Percentiles rank a stretch among this genome's conserved stretches.
Conservation (phyloP, 768 basidiomycete genomes). For the Hygrophoropsis aurantiaca region DNA sequence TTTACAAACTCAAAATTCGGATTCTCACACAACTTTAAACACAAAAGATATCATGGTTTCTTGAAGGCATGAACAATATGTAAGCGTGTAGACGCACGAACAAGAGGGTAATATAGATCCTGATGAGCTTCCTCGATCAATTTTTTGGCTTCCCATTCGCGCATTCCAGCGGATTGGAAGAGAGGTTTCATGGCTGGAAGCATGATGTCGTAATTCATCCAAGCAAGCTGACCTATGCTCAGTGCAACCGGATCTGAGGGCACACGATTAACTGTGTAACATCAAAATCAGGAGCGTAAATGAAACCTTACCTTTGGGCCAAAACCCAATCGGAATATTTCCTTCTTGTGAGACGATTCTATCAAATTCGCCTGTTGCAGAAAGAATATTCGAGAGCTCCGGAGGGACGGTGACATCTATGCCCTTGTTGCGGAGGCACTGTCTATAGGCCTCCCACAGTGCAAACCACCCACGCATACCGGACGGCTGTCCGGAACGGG, state of each 20-base stretch:
- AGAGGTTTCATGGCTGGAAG: constrained; percentile 63
- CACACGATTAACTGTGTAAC: constrained; percentile 7
- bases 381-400: constrained; percentile 50
- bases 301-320: constrained; percentile 53
- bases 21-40: too few species aligned
- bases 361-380: constrained; percentile 52
- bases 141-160: constrained; percentile 52
- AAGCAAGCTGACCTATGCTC: constrained; percentile 68
- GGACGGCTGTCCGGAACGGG: constrained; percentile 29
- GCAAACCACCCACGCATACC: constrained; percentile 60
- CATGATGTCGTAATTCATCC: constrained; percentile 71
- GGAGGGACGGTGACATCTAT: constrained; percentile 61
- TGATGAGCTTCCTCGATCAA: constrained; percentile 63
- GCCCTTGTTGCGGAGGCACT: constrained; percentile 49
- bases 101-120: constrained; percentile 62
- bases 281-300: constrained; percentile 6
- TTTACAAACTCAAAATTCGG: constrained; percentile 20
- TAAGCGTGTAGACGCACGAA: constrained; percentile 49
- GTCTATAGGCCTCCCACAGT: constrained; percentile 62
- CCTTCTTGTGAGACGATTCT: constrained; percentile 54
- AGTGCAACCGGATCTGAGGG: constrained; percentile 53
- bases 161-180: constrained; percentile 52
- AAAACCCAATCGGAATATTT: constrained; percentile 67
- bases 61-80: constrained; percentile 59
- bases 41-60: constrained; percentile 16